A percentile compares a stretch with the other conserved stretches of the same genome.
Conservation (phyloP, 352 stramenopile genomes). For the Phytophthora melonis region DNA sequence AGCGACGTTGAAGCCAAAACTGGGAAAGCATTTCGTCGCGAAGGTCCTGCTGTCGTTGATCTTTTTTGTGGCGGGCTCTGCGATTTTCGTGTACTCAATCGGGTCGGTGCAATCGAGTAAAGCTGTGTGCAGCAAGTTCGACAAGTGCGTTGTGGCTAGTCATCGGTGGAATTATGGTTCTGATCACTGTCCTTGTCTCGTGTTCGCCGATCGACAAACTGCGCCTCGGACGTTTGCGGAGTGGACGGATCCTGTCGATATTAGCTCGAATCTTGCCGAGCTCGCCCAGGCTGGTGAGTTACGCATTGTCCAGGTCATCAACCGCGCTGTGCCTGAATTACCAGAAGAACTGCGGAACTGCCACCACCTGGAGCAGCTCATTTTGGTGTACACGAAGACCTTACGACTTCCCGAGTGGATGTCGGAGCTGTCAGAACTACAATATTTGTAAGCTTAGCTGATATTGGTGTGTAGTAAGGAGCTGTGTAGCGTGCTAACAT, state of each 20-base stretch:
- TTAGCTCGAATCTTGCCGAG: slow-evolving; percentile 30
- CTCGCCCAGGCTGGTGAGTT: slow-evolving; percentile 47
- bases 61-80: slow-evolving; percentile 42
- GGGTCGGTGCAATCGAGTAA: slow-evolving; percentile 35
- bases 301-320: slow-evolving; percentile 56
- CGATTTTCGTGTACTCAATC: slow-evolving; percentile 45
- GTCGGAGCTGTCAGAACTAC: slow-evolving; percentile 35
- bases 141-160: slow-evolving; percentile 51
- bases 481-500: no score
- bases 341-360: slow-evolving; percentile 45
- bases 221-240: slow-evolving; percentile 41
- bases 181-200: slow-evolving; percentile 47
- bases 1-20: slow-evolving; percentile 16
- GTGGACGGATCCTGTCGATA: slow-evolving; percentile 49
- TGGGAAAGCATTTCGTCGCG: slow-evolving; percentile 28
- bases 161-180: slow-evolving; percentile 53
- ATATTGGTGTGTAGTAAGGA: no score
- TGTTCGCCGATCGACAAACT: slow-evolving; percentile 47
- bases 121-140: slow-evolving; percentile 38
- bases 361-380: slow-evolving; percentile 43
- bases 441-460: no score
- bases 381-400: slow-evolving; percentile 49
- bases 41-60: slow-evolving; percentile 38
- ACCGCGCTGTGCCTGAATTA: slow-evolving; percentile 42
- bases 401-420: slow-evolving; percentile 34